Evolutionary conservation across 768 basidiomycete genomes (phyloP).

Genomic region (Mycena vitilis): DNA sequence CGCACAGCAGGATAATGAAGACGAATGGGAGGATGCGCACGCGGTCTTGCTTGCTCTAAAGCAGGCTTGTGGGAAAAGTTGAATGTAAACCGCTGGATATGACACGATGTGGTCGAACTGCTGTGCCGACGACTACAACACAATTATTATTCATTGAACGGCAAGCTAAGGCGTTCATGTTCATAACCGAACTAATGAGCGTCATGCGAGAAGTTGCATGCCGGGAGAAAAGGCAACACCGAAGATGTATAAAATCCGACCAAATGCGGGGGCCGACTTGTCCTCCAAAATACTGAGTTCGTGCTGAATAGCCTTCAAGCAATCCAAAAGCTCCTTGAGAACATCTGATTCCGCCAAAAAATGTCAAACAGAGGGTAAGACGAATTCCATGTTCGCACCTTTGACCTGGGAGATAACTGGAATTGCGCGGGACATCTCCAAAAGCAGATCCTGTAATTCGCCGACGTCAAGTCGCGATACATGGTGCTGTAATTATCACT

Average conservation of each 20-base stretch:
- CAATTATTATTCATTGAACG: background rate
- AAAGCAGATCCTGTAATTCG: constrained; percentile 20
- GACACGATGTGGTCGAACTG: no score
- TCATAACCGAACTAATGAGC: background rate
- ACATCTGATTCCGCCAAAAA: constrained; percentile 2
- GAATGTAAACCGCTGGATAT: background rate
- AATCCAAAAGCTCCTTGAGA: constrained; percentile 1
- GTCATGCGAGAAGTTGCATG: constrained; percentile 9
- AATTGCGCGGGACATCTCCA: constrained; percentile 14
- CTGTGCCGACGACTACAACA: no score
- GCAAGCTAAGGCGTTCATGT: background rate
- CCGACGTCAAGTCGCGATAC: background rate
- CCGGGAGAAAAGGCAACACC: background rate
- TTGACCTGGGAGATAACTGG: constrained; percentile 16
- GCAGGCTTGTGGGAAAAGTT: constrained; percentile 5
- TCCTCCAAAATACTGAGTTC: constrained; percentile 7
- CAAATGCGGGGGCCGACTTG: constrained; percentile 4
- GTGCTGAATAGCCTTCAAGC: constrained; percentile 15
- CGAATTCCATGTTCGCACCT: constrained; percentile 1
- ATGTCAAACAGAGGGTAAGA: background rate
- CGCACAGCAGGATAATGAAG: constrained; percentile 13
- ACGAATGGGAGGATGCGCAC: constrained; percentile 36
- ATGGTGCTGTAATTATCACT: background rate
- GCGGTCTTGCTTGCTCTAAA: constrained; percentile 20
- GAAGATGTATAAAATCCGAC: background rate